Evolutionary conservation across 768 basidiomycete genomes (phyloP).

Genomic region (Holtermannia corniformis): DNA sequence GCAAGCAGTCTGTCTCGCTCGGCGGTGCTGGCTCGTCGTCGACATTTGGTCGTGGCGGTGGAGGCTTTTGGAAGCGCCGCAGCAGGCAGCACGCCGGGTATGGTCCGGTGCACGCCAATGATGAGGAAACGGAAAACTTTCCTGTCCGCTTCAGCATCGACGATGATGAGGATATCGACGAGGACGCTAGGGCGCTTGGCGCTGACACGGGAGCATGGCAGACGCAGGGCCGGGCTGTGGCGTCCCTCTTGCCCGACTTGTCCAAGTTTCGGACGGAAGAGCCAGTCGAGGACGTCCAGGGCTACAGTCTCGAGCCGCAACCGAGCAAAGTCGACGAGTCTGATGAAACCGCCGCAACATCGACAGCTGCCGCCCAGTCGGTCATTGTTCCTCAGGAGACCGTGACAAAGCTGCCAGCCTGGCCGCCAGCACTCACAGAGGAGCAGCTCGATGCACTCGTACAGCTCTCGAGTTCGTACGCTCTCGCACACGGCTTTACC

Average conservation of each 20-base stretch:
- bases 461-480: conserved; percentile 64
- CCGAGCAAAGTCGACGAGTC: too few relatives aligned
- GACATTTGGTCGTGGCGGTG: conserved; percentile 5
- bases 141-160: conserved; percentile 37
- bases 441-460: conserved; percentile 55
- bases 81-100: conserved; percentile 20
- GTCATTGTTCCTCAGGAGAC: neutral
- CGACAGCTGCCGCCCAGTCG: too few relatives aligned
- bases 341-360: neutral
- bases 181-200: conserved; percentile 26
- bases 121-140: conserved; percentile 36
- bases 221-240: neutral
- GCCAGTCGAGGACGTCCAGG: neutral
- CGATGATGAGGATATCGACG: conserved; percentile 33
- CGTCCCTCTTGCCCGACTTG: neutral
- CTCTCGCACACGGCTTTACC: conserved; percentile 66
- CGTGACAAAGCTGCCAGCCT: conserved; percentile 41
- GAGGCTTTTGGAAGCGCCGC: conserved; percentile 21
- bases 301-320: neutral
- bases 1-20: conserved; percentile 3
- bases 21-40: neutral
- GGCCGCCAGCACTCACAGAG: conserved; percentile 65
- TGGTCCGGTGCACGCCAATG: conserved; percentile 29
- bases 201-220: conserved; percentile 36
- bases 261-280: neutral